These are phyloP conservation scores for Penicillium pulvis DNA, from an alignment of 495 filamentous ascomycete genomes.

Conservation along the genomic window DNA sequence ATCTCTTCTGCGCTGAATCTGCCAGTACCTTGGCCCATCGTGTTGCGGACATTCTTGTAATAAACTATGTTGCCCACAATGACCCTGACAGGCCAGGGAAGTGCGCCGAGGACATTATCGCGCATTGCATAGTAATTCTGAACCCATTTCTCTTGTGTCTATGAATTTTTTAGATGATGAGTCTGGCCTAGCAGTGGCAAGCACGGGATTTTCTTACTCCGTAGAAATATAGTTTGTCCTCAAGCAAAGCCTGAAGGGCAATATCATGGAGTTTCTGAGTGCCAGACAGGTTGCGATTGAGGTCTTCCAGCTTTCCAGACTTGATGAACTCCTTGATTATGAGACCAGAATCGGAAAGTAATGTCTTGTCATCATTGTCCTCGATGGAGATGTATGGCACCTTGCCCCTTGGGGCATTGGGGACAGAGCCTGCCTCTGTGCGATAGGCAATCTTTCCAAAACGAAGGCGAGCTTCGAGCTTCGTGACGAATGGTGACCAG, in stretches of 20 bases:
- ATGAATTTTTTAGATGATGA: neutral
- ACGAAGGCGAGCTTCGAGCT: conserved; percentile 65
- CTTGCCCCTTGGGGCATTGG: conserved; percentile 56
- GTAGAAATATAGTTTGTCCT: conserved; percentile 63
- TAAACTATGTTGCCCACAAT: conserved; percentile 56
- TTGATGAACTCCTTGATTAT: conserved; percentile 50
- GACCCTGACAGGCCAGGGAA: conserved; percentile 55
- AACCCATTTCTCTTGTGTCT: conserved; percentile 48
- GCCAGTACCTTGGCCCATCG: conserved; percentile 59
- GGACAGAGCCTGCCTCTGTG: conserved; percentile 41
- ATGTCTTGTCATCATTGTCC: conserved; percentile 11
- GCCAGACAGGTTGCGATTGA: conserved; percentile 45
- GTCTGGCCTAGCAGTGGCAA: neutral
- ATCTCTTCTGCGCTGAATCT: conserved; percentile 55
- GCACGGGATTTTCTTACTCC: conserved; percentile 32
- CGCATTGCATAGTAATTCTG: conserved; percentile 66
- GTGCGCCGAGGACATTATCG: conserved; percentile 43
- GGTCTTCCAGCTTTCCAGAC: conserved; percentile 42
- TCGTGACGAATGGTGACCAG: conserved; percentile 68
- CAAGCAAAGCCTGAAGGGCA: conserved; percentile 54
- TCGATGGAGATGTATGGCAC: conserved; percentile 54
- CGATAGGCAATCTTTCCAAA: conserved; percentile 52
- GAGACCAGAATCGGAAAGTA: conserved; percentile 53
- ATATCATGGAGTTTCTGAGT: conserved; percentile 49
- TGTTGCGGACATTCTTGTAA: conserved; percentile 37